Base-by-base conservation (phyloP, 129 eudicot species). In the Helichrysum umbraculigerum region DNA sequence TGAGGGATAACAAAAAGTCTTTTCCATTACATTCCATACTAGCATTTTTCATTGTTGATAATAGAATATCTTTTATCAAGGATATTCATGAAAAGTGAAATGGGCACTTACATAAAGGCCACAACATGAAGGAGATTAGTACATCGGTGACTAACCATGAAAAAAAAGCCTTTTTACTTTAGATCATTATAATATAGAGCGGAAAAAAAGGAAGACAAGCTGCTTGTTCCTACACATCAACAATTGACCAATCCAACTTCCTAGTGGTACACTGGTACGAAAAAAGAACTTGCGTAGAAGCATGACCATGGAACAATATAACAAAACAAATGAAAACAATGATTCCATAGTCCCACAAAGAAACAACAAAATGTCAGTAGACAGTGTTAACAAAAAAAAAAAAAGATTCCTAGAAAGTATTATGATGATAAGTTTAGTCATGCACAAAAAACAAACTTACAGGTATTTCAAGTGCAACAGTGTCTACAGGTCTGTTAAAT, bases 401-500 rank as follows among this genome's bases (percentile, higher is more conserved):
- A 32, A 7, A 14, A 57, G 34, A 14, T 22, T 25, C 33, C 0
- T 22, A 4, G 22, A 71, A 39, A 59, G 50, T 17, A 58, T 25
- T 12, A 19, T 44, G 37, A 66, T 11, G 12, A 42, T 17, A 20
- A 29, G 60, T 6, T 66, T 57, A 25, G 28, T 28, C 60, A 22
- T 1, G 1, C 28, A 25, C 28, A 0, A 25, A 25, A 25, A 25
- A 77, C 25, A 72, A 34, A 56, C 92, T 82, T 82, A 92, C 98
- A 10, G 96, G 98, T 79, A 92, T 86, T 68, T 88, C 97, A 62
- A 92, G 85, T 32, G 89, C 91, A 72, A 87, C 56, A 15, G 98
- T 93, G 77, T 92, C 83, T 47, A 92, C 98, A 4, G 98, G 98
- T 32, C 72, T 79, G 80, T 88, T 87, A 69, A 92, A 92, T 65